phyloP scores from a whole-genome alignment of 2,329 filamentous ascomycete species.

The Aureobasidium namibiae region DNA sequence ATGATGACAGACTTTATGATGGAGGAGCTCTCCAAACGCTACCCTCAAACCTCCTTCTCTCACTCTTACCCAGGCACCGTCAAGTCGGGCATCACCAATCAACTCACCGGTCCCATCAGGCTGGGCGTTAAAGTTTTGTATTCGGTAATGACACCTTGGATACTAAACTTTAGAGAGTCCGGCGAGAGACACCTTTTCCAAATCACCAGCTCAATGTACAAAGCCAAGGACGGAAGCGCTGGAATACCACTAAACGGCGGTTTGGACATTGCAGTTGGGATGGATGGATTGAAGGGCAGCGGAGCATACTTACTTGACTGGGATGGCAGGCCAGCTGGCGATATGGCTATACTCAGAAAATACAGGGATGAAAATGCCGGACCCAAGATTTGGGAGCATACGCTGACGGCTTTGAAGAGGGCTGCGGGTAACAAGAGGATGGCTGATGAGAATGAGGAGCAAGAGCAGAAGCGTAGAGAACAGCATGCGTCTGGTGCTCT shows the following conservation, averaged over 20 bases:
- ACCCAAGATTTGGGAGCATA: conserved; percentile 29
- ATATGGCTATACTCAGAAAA: conserved; percentile 23
- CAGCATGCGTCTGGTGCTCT: conserved; percentile 16
- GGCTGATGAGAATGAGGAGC: conserved; percentile 17
- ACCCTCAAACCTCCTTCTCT: conserved; percentile 41
- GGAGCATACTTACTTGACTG: conserved; percentile 31
- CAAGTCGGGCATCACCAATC: conserved; percentile 36
- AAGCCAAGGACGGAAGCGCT: conserved; percentile 18
- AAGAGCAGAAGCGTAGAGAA: conserved; percentile 19
- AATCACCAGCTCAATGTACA: conserved; percentile 28
- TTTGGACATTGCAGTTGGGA: conserved; percentile 22
- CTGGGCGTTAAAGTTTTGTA: conserved; percentile 28
- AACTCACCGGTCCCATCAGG: conserved; percentile 25
- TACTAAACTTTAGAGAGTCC: conserved; percentile 32
- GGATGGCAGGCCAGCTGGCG: conserved; percentile 29
- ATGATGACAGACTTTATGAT: conserved; percentile 44
- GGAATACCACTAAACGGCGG: conserved; percentile 25
- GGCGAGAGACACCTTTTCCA: conserved; percentile 41
- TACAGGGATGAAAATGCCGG: conserved; percentile 26
- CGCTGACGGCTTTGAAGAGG: conserved; percentile 25
- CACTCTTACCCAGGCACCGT: conserved; percentile 43
- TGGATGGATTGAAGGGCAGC: conserved; percentile 25
- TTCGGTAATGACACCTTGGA: conserved; percentile 30
- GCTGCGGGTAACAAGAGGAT: conserved; percentile 23
- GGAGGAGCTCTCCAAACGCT: conserved; percentile 39